Evolutionary conservation across 495 filamentous ascomycete species (phyloP).

Genomic region (Penicillium herquei): DNA sequence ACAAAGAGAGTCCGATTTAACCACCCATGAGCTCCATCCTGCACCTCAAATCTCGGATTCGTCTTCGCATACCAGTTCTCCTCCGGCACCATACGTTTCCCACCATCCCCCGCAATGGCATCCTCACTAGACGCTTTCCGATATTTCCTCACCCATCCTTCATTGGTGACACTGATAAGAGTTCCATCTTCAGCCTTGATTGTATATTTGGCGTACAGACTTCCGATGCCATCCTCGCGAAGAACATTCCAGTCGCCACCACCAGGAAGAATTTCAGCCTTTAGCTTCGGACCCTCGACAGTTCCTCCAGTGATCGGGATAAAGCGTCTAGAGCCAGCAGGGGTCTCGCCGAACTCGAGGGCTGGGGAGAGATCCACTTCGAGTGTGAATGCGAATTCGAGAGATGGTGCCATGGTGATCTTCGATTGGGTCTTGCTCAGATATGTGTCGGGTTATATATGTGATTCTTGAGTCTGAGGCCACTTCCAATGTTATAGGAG

Average conservation of each 20-base stretch:
- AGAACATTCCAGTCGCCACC: constrained; percentile 11
- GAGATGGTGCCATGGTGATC: constrained; percentile 5
- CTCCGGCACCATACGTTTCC: not conserved
- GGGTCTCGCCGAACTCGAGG: constrained; percentile 7
- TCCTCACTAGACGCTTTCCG: not conserved
- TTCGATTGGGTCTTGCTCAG: not conserved
- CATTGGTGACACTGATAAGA: constrained; percentile 9
- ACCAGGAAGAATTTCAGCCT: constrained; percentile 6
- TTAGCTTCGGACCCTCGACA: constrained; percentile 6
- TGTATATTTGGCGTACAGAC: constrained; percentile 7
- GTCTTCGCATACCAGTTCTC: constrained; percentile 11
- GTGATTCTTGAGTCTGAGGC: too few species aligned
- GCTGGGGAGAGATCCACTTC: constrained; percentile 7
- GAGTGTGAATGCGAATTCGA: constrained; percentile 7
- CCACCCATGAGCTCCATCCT: constrained; percentile 3
- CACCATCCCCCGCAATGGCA: not conserved
- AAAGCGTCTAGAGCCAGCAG: constrained; percentile 1
- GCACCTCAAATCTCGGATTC: constrained; percentile 10
- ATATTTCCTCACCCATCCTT: constrained; percentile 8
- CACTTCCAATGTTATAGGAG: too few species aligned
- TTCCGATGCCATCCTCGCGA: constrained; percentile 2
- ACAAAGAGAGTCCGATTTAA: constrained; percentile 12
- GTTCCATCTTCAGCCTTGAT: constrained; percentile 5
- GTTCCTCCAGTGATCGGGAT: constrained; percentile 9
- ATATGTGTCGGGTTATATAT: too few species aligned